Base-by-base conservation (phyloP, 176 grass and related monocot species). In the Urochloa ruziziensis region DNA sequence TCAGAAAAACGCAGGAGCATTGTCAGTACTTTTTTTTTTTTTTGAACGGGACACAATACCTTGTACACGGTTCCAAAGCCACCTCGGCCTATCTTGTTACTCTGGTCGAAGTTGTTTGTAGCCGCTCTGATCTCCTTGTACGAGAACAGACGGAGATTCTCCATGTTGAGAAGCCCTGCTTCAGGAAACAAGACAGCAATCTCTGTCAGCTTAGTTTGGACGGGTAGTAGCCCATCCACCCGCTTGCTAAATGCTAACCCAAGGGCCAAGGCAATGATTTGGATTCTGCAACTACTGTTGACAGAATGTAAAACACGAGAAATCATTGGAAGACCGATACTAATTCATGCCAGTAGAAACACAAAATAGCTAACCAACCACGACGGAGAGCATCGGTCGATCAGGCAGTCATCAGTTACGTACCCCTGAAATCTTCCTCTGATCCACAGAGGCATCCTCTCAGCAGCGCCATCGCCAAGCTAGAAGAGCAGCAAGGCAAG, bases 41-140 rank as follows among this genome's bases (percentile, higher is more conserved):
- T n/a, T n/a, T n/a, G n/a, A n/a, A n/a, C n/a, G n/a, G 17, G 48
- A 3, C 33, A 9, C 9, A 3, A 7, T 75, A 85, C 88, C 83
- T 83, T 90, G 84, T 90, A 90, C 4, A 90, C 84, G 25, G 84
- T 90, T 58, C 88, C 88, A 65, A 90, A 90, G 15, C 88, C 84
- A 43, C 88, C 88, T 83, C 47, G 80, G 14, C 88, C 84, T 49
- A 86, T 46, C 79, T 65, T 90, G 73, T 90, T 86, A 1, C 65
- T 5, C 30, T 60, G 57, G 34, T 66, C 11, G 73, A 90, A 90
- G 72, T 83, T 90, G 40, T 67, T 73, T 27, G 88, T 86, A 17
- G 84, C 88, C 67, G 28, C 23, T 59, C 51, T 78, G 35, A 90
- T 90, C 56, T 90, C 88, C 17, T 29, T 73, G 30, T 86, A 90